phyloP scores from a whole-genome alignment of 495 filamentous ascomycete genomes.

The Neurospora cerealis region DNA sequence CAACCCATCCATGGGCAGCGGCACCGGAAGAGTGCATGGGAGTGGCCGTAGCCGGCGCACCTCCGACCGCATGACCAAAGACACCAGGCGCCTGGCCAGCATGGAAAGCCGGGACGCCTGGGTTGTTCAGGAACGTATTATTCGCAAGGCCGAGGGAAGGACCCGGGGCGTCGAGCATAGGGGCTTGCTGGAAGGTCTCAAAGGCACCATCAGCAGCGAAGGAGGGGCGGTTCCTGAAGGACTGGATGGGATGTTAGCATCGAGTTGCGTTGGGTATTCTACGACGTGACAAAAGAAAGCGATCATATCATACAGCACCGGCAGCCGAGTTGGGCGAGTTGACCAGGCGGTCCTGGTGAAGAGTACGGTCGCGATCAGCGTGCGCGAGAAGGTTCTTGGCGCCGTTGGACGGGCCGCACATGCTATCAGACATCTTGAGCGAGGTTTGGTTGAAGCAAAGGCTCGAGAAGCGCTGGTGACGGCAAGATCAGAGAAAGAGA shows the following conservation, averaged over 20 bases:
- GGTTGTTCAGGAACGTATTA: conserved; percentile 4
- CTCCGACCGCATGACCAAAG: neutral
- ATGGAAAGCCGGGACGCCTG: neutral
- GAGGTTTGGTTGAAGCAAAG: conserved; percentile 10
- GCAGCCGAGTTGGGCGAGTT: conserved; percentile 10
- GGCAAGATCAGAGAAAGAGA: conserved; percentile 1
- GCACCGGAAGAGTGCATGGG: conserved; percentile 2
- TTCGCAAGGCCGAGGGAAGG: neutral
- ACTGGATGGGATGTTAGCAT: conserved; percentile 9
- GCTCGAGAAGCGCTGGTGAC: neutral
- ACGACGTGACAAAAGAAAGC: neutral
- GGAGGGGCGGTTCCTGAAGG: conserved; percentile 18
- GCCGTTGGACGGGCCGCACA: conserved; percentile 86
- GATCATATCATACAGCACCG: conserved; percentile 6
- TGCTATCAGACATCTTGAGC: conserved; percentile 58
- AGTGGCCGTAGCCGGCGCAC: neutral
- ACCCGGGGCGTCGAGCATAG: neutral
- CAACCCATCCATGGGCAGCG: conserved; percentile 16
- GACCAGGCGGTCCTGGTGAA: conserved; percentile 68
- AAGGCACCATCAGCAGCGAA: conserved; percentile 11
- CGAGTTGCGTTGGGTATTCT: neutral
- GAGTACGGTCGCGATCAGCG: conserved; percentile 60
- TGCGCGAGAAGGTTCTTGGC: conserved; percentile 81
- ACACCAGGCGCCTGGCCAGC: neutral
- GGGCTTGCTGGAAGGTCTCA: conserved; percentile 13